Conservation (phyloP, 2,329 filamentous ascomycete species). For the Fusarium duplospermum region DNA sequence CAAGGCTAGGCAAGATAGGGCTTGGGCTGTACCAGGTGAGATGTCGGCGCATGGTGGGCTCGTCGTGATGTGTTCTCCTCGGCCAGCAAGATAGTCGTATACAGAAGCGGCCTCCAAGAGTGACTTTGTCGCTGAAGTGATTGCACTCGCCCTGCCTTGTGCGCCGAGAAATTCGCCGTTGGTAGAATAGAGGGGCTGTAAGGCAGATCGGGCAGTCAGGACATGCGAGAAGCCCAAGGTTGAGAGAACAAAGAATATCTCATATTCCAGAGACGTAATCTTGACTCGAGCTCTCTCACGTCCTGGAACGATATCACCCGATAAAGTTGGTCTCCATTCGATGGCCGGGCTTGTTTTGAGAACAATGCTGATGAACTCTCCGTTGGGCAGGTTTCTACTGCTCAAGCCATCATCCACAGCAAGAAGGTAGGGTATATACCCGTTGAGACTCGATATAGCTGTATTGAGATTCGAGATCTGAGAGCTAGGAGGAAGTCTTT, state of each 20-base stretch:
- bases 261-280: constrained; percentile 81
- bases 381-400: constrained; percentile 53
- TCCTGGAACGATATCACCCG: constrained; percentile 70
- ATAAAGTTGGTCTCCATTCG: constrained; percentile 87
- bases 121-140: constrained; percentile 80
- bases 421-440: constrained; percentile 87
- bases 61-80: constrained; percentile 58
- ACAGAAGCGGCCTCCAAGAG: constrained; percentile 83
- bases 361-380: constrained; percentile 76
- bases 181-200: constrained; percentile 79
- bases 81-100: constrained; percentile 76
- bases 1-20: constrained; percentile 74
- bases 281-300: constrained; percentile 75
- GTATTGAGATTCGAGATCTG: constrained; percentile 77
- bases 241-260: constrained; percentile 82
- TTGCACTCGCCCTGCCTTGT: constrained; percentile 75
- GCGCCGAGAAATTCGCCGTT: constrained; percentile 68
- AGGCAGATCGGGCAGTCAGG: constrained; percentile 75
- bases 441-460: constrained; percentile 75
- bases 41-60: constrained; percentile 65
- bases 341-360: constrained; percentile 71
- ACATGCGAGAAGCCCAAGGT: constrained; percentile 81
- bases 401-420: constrained; percentile 80
- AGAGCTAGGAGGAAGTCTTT: constrained; percentile 79
- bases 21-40: constrained; percentile 62